Evolutionary conservation across 345 rosid species (phyloP).

Genomic region (Corymbia maculata): DNA sequence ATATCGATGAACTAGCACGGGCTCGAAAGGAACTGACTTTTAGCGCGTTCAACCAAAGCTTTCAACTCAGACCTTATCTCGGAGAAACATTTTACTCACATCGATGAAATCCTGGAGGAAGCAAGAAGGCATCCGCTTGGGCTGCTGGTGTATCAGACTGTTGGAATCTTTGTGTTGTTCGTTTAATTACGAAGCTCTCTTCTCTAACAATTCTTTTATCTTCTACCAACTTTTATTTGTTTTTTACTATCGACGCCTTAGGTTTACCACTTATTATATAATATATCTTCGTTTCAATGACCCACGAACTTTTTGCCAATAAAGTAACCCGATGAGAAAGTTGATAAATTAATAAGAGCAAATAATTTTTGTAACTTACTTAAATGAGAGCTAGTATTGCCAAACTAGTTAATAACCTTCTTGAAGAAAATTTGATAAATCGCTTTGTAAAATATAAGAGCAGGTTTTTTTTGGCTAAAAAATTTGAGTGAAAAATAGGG

Average conservation of each 20-base stretch:
- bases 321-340: neutral
- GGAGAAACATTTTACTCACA: conserved; percentile 3
- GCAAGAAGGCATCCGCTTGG: conserved; percentile 47
- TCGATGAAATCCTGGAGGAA: conserved; percentile 57
- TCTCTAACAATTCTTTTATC: neutral
- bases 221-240: neutral
- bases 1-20: neutral
- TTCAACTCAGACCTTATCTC: neutral
- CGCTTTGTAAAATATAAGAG: neutral
- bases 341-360: neutral
- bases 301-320: neutral
- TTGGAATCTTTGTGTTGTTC: neutral
- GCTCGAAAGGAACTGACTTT: neutral
- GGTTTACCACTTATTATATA: neutral
- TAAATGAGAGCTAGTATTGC: neutral
- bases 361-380: neutral
- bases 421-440: too few species aligned
- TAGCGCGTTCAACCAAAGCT: neutral
- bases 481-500: neutral
- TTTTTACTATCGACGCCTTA: neutral
- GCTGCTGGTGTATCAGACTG: conserved; percentile 22
- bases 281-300: neutral
- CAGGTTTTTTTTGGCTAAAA: neutral
- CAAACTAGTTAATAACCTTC: neutral
- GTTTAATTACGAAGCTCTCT: neutral